These are phyloP conservation scores for Kwoniella sp. DNA, from an alignment of 768 basidiomycete species.

Conservation along the genomic window DNA sequence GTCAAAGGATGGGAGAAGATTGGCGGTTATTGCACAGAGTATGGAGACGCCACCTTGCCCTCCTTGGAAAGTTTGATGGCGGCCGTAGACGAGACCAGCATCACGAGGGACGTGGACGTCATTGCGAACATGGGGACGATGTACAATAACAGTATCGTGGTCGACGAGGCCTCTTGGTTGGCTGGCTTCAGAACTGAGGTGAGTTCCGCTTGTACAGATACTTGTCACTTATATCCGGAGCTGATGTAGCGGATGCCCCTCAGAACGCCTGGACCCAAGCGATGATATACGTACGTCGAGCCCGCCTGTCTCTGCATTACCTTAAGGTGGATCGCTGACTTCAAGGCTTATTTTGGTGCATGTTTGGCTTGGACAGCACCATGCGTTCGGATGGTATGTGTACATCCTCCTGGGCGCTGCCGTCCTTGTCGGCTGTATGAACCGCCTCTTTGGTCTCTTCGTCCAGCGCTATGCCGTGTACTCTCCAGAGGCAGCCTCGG, in stretches of 20 bases:
- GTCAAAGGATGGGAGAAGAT: conserved; percentile 12
- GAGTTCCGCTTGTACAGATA: not conserved
- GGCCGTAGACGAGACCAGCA: conserved; percentile 7
- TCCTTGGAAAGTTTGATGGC: conserved; percentile 1
- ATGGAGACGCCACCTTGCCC: conserved; percentile 9
- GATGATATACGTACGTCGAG: conserved; percentile 16
- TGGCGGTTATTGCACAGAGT: conserved; percentile 24
- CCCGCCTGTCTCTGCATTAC: not conserved
- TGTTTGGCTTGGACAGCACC: conserved; percentile 22
- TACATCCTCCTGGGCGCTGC: conserved; percentile 27
- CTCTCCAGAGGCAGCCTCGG: conserved; percentile 2
- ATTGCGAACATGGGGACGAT: conserved; percentile 11
- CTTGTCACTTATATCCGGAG: not conserved
- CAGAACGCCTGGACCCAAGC: conserved; percentile 27
- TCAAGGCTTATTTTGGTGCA: too few species aligned
- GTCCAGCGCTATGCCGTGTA: not conserved
- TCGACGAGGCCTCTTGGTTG: conserved; percentile 11
- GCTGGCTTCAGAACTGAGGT: conserved; percentile 26
- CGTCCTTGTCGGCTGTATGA: conserved; percentile 22
- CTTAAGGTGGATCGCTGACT: not conserved
- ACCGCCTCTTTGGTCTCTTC: conserved; percentile 14
- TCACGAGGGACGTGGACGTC: conserved; percentile 5
- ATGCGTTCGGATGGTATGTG: conserved; percentile 35
- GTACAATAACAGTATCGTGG: conserved; percentile 22
- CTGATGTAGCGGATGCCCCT: not conserved